Conservation (phyloP, 805 yeast genomes). For the Wickerhamomyces canadensis region DNA sequence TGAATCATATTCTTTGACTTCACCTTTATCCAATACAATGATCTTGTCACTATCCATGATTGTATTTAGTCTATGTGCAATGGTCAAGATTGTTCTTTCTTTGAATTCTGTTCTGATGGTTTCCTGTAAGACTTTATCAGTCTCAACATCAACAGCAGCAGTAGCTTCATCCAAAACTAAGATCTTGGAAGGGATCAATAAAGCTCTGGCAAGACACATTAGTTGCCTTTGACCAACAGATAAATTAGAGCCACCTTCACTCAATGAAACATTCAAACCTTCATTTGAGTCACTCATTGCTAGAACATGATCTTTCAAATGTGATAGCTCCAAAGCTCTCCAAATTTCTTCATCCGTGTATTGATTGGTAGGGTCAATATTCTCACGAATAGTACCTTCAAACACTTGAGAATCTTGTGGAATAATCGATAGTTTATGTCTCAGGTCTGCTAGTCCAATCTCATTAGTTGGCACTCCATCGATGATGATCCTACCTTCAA, state of each 20-base stretch:
- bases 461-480: slow-evolving; percentile 62
- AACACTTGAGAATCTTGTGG: slow-evolving; percentile 94
- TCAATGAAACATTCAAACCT: slow-evolving; percentile 33
- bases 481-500: slow-evolving; percentile 61
- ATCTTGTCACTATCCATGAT: slow-evolving; percentile 77
- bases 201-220: slow-evolving; percentile 77
- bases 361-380: slow-evolving; percentile 73
- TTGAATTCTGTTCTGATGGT: slow-evolving; percentile 72
- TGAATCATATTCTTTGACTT: slow-evolving; percentile 69
- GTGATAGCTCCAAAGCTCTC: slow-evolving; percentile 74
- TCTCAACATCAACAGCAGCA: slow-evolving; percentile 84
- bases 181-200: slow-evolving; percentile 56
- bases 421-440: slow-evolving; percentile 74
- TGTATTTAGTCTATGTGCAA: slow-evolving; percentile 81
- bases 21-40: slow-evolving; percentile 70
- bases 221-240: slow-evolving; percentile 77
- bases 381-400: slow-evolving; percentile 80
- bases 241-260: slow-evolving; percentile 67
- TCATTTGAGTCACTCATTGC: slow-evolving; percentile 30
- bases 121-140: slow-evolving; percentile 71
- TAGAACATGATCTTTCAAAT: slow-evolving; percentile 60
- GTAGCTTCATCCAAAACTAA: slow-evolving; percentile 82
- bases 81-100: slow-evolving; percentile 74
- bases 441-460: slow-evolving; percentile 72
- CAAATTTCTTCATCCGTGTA: slow-evolving; percentile 77